Conservation (phyloP, 495 filamentous ascomycete species). For the Lophiostoma macrostomum region DNA sequence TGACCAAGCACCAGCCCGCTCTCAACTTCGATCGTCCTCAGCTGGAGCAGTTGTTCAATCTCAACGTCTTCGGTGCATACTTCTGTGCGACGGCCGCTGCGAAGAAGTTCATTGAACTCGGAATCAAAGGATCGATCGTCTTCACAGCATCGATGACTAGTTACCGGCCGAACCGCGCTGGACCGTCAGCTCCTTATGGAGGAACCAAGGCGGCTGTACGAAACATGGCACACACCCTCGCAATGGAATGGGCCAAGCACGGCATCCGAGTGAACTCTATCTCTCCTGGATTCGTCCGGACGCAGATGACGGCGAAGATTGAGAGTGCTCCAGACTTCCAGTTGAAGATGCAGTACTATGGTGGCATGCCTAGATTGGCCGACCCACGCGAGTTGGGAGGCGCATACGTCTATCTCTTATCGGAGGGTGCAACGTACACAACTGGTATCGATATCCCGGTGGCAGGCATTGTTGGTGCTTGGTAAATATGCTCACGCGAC, state of each 20-base stretch:
- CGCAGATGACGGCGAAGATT: conserved; percentile 75
- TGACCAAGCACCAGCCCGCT: conserved; percentile 49
- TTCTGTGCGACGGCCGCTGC: conserved; percentile 43
- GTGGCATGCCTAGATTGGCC: conserved; percentile 65
- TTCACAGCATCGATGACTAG: conserved; percentile 50
- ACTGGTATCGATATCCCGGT: conserved; percentile 75
- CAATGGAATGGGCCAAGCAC: conserved; percentile 50
- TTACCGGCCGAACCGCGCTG: conserved; percentile 47
- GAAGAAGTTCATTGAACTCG: conserved; percentile 45
- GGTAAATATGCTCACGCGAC: conserved; percentile 34
- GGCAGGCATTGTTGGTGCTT: conserved; percentile 51
- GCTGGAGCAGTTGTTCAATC: conserved; percentile 44
- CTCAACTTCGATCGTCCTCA: conserved; percentile 43
- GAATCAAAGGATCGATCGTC: conserved; percentile 47
- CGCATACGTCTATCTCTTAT: conserved; percentile 77
- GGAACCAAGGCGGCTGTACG: conserved; percentile 39
- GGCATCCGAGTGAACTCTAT: conserved; percentile 71
- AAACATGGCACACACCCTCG: conserved; percentile 44
- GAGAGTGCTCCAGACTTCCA: conserved; percentile 43
- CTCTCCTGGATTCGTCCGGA: conserved; percentile 81
- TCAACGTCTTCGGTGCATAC: conserved; percentile 50
- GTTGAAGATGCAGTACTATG: conserved; percentile 54
- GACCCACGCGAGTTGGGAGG: conserved; percentile 76
- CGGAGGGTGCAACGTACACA: conserved; percentile 76
- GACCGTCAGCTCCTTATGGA: conserved; percentile 37